Evolutionary conservation across 78 protist genomes (phyloP).

Genomic region (Dictyostelium purpureum): DNA sequence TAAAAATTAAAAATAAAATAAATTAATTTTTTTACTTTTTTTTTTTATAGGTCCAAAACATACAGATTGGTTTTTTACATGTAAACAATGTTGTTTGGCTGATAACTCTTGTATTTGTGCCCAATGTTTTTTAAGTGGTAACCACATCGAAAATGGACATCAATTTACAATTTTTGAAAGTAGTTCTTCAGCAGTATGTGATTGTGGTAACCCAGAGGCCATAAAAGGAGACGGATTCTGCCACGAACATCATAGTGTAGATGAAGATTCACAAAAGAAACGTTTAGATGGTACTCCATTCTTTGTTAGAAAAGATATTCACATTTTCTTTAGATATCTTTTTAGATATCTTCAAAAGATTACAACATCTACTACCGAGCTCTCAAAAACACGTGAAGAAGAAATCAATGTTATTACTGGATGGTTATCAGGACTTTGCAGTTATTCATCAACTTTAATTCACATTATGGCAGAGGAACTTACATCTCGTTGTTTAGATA

Average conservation of each 20-base stretch:
- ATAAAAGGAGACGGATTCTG: constrained; percentile 18
- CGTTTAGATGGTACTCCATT: not conserved
- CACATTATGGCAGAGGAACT: constrained; percentile 60
- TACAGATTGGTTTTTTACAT: constrained; percentile 63
- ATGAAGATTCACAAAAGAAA: constrained; percentile 7
- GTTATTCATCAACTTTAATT: constrained; percentile 43
- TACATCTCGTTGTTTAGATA: constrained; percentile 21
- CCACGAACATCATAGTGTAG: constrained; percentile 20
- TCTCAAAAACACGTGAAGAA: not conserved
- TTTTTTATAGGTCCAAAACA: not conserved
- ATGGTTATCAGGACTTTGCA: constrained; percentile 39
- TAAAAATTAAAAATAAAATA: not conserved
- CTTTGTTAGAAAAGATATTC: constrained; percentile 37
- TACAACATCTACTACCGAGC: not conserved
- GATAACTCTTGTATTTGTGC: constrained; percentile 57
- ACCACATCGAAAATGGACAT: constrained; percentile 44
- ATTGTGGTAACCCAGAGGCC: constrained; percentile 76
- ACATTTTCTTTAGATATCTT: constrained; percentile 51
- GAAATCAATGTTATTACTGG: not conserved
- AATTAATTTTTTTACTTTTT: not conserved
- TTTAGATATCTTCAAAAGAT: constrained; percentile 34
- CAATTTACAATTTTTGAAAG: constrained; percentile 38
- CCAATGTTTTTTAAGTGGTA: constrained; percentile 58
- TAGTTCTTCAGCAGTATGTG: constrained; percentile 53
- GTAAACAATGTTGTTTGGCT: constrained; percentile 20